Evolutionary conservation across 768 basidiomycete genomes (phyloP).

Genomic region (Sarcomyxa edulis): DNA sequence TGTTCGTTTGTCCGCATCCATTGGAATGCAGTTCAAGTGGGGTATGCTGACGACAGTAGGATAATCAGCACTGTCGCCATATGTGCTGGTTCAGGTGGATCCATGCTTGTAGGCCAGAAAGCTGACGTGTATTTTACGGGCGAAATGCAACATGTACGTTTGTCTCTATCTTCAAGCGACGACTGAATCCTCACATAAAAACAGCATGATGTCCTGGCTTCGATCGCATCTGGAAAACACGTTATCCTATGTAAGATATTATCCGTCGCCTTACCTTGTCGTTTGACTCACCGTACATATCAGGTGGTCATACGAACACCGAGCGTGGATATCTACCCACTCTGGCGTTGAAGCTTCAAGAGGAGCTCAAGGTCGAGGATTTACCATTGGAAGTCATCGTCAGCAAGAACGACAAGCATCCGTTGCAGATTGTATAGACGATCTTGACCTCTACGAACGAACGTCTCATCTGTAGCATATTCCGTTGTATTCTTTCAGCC

Average conservation of each 20-base stretch:
- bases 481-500: no score
- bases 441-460: background rate
- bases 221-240: conserved; percentile 68
- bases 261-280: background rate
- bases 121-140: conserved; percentile 93
- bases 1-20: conserved; percentile 12
- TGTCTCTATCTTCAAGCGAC: no score
- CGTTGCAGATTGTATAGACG: conserved; percentile 60
- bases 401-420: conserved; percentile 71
- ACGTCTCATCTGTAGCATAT: no score
- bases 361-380: conserved; percentile 39
- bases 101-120: conserved; percentile 60
- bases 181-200: no score
- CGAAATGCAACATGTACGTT: conserved; percentile 81
- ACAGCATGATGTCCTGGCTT: conserved; percentile 85
- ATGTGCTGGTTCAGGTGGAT: conserved; percentile 87
- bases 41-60: conserved; percentile 31
- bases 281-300: conserved; percentile 5
- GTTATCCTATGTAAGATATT: conserved; percentile 76
- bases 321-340: conserved; percentile 88
- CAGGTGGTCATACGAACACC: conserved; percentile 91
- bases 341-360: conserved; percentile 58
- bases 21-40: conserved; percentile 56
- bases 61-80: conserved; percentile 67
- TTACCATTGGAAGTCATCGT: conserved; percentile 58